Base-by-base conservation (phyloP, 202 grass and related monocot genomes). In the Zoysia matrella region DNA sequence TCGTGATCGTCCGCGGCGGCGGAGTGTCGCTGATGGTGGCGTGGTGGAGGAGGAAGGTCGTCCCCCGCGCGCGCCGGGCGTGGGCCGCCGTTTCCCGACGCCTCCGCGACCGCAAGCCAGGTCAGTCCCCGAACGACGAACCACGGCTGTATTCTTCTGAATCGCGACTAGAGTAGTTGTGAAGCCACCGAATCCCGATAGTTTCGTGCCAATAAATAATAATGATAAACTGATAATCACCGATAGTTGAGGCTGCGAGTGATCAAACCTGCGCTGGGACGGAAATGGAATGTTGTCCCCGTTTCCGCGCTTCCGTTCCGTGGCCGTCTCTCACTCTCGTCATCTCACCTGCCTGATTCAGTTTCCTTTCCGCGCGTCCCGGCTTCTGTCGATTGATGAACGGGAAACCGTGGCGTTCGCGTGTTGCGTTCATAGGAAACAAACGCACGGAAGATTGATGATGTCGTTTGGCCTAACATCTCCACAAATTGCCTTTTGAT, bases 1-100 rank as follows among this genome's bases (percentile, higher is more conserved):
- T 36, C 30, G 30, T 36, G 30, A 36, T 36, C 30, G 30, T 36
- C 30, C 30, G 30, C 30, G 30, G 30, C 30, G 30, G 30, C 30
- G 30, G 30, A 47, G 44, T 11, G 67, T 2, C 4, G 56, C 16
- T 1, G 75, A 65, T 14, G 79, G 89, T 78, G 87, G 85, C 80
- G 71, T 82, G 87, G 89, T 94, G 87, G 94, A 65, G 77, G 87
- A 92, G 82, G 85, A 94, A 92, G 89, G 84, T 90, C 52, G 77
- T 75, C 41, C 79, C 77, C 52, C 83, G 82, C 22, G 89, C 88
- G 73, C 92, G 90, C 83, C 85, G 94, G 6, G 89, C 87, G 2
- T 94, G 91, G 81, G 85, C 73, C 69, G 80, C 87, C 66, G 53
- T 97, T 83, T 78, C 89, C 16, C 16, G 48, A 42, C 87, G 89